A percentile compares a stretch with the other conserved stretches of the same genome.
Evolutionary conservation across 305 asterid species (phyloP).

Genomic region (Caryopteris hybrid): DNA sequence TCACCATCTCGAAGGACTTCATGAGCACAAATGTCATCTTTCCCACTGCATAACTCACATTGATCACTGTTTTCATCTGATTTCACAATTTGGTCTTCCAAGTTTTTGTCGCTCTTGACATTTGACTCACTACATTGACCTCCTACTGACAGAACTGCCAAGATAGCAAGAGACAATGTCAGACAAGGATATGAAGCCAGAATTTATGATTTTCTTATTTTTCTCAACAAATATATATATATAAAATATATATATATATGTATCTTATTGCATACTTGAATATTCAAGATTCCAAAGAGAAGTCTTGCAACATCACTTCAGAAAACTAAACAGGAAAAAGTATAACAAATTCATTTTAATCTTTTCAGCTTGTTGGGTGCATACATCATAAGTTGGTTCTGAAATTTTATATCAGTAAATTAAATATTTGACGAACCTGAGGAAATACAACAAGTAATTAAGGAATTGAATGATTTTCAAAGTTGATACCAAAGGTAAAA

Average conservation of each 20-base stretch:
- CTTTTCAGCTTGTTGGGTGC: background rate
- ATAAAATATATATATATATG: too few species aligned
- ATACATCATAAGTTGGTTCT: background rate
- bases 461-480: background rate
- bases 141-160: constrained; percentile 43
- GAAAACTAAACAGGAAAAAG: background rate
- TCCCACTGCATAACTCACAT: constrained; percentile 68
- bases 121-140: constrained; percentile 28
- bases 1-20: constrained; percentile 81
- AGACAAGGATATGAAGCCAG: background rate
- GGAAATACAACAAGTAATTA: background rate
- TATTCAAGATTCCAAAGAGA: background rate
- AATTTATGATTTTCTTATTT: background rate
- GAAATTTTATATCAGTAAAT: background rate
- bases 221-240: too few species aligned
- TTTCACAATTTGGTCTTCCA: constrained; percentile 23
- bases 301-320: background rate
- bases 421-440: background rate
- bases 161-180: constrained; percentile 2
- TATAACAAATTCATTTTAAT: background rate
- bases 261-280: background rate
- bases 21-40: constrained; percentile 78
- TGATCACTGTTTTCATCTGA: constrained; percentile 40
- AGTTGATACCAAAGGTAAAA: background rate
- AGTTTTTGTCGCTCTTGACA: constrained; percentile 26